phyloP scores from a whole-genome alignment of 768 basidiomycete genomes.

The Symmetrospora coprosmae region DNA sequence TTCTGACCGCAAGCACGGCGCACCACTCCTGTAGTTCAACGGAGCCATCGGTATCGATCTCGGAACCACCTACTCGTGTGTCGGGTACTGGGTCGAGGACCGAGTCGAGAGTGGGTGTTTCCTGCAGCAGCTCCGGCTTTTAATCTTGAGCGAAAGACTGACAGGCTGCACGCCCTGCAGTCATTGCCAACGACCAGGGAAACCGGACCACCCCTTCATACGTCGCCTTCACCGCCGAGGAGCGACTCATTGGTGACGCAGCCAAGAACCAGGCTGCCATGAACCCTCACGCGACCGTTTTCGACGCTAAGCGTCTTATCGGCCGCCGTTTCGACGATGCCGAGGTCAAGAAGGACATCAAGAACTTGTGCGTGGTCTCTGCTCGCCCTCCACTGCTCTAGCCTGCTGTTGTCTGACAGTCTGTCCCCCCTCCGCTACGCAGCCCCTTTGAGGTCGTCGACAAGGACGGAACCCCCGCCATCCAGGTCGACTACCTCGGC shows the following conservation, averaged over 20 bases:
- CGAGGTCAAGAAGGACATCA: slow-evolving; percentile 85
- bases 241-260: slow-evolving; percentile 98
- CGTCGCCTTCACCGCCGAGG: slow-evolving; percentile 79
- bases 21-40: slow-evolving; percentile 12
- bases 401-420: too few relatives aligned
- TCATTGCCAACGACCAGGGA: not conserved
- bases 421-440: not conserved
- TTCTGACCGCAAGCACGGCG: not conserved
- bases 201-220: slow-evolving; percentile 99
- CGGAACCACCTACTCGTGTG: slow-evolving; percentile 24
- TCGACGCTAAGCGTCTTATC: slow-evolving; percentile 97
- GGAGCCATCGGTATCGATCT: slow-evolving; percentile 25
- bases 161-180: not conserved
- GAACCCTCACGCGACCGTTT: slow-evolving; percentile 98
- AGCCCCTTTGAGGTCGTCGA: slow-evolving; percentile 77
- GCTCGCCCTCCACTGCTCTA: not conserved
- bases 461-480: slow-evolving; percentile 90
- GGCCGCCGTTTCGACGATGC: slow-evolving; percentile 92
- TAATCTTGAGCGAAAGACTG: not conserved
- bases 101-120: not conserved
- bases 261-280: slow-evolving; percentile 95
- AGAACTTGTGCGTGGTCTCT: slow-evolving; percentile 57
- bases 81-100: not conserved
- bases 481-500: slow-evolving; percentile 75
- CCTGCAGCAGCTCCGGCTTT: not conserved